These are phyloP conservation scores for Canavalia ensiformis DNA, from an alignment of 306 rosid species.

Conservation along the genomic window DNA sequence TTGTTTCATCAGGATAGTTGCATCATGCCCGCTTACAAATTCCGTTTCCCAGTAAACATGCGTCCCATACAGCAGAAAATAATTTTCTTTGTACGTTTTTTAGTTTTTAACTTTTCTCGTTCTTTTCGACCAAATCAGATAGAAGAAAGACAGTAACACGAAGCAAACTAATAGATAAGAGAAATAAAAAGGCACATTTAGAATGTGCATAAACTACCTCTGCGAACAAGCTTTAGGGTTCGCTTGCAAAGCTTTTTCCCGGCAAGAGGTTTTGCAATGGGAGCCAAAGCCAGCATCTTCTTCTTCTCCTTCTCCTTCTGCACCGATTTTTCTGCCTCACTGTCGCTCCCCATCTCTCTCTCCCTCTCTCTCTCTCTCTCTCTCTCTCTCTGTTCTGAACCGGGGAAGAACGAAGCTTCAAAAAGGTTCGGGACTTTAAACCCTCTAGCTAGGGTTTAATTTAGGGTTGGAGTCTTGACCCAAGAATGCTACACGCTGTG, in stretches of 20 bases:
- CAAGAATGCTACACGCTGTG: not conserved
- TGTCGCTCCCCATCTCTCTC: constrained; percentile 78
- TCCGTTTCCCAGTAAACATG: too few species aligned
- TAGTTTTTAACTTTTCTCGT: too few species aligned
- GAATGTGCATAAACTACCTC: constrained; percentile 57
- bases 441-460: constrained; percentile 26
- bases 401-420: not conserved
- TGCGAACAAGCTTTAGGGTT: constrained; percentile 88
- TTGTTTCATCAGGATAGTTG: not conserved
- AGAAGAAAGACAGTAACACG: too few species aligned
- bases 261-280: constrained; percentile 95
- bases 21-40: too few species aligned
- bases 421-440: constrained; percentile 5
- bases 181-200: not conserved
- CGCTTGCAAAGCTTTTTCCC: constrained; percentile 94
- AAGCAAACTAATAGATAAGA: not conserved
- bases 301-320: constrained; percentile 86
- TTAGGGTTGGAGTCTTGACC: constrained; percentile 1
- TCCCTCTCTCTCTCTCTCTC: too few species aligned
- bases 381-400: not conserved
- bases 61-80: too few species aligned
- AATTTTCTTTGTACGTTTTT: too few species aligned
- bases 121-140: too few species aligned
- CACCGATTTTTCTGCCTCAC: constrained; percentile 72
- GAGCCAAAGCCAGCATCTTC: constrained; percentile 77